phyloP scores from a whole-genome alignment of 352 stramenopile genomes.

The Globisporangium orthogonon region DNA sequence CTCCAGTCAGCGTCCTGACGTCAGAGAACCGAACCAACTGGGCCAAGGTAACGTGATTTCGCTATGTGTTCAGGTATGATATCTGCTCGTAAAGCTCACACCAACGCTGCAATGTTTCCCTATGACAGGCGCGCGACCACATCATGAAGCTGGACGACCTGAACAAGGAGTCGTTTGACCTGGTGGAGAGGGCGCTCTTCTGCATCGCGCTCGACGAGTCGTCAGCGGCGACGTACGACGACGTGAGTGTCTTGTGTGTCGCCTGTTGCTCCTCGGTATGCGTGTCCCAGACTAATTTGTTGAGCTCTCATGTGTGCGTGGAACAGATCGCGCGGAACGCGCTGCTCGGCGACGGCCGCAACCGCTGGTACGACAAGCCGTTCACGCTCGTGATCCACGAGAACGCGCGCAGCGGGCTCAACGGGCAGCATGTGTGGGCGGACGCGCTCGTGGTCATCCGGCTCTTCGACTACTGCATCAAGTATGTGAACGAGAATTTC shows the following conservation, averaged over 20 bases:
- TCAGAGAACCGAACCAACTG: constrained; percentile 94
- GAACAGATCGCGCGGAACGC: constrained; percentile 71
- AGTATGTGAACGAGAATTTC: constrained; percentile 89
- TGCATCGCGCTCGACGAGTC: constrained; percentile 91
- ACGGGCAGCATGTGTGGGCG: constrained; percentile 97
- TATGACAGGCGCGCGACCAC: constrained; percentile 54
- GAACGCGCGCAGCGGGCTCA: constrained; percentile 93
- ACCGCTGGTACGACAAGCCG: constrained; percentile 98
- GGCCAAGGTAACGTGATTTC: constrained; percentile 65
- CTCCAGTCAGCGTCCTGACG: constrained; percentile 91
- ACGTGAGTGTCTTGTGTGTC: constrained; percentile 19
- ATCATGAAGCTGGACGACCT: constrained; percentile 80
- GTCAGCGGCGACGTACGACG: constrained; percentile 71
- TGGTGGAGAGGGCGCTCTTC: constrained; percentile 91
- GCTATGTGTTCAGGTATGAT: background rate
- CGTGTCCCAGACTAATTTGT: background rate
- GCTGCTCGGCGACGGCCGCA: constrained; percentile 86
- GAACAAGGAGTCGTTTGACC: constrained; percentile 89
- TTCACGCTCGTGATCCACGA: constrained; percentile 95
- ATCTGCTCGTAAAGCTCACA: background rate
- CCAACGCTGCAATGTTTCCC: background rate
- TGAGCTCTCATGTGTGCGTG: background rate
- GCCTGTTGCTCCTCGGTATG: background rate
- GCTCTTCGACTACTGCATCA: constrained; percentile 93
- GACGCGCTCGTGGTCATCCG: constrained; percentile 95